Base-by-base conservation (phyloP, 148 eudicot genomes). In the Hydrangea macrophylla region DNA sequence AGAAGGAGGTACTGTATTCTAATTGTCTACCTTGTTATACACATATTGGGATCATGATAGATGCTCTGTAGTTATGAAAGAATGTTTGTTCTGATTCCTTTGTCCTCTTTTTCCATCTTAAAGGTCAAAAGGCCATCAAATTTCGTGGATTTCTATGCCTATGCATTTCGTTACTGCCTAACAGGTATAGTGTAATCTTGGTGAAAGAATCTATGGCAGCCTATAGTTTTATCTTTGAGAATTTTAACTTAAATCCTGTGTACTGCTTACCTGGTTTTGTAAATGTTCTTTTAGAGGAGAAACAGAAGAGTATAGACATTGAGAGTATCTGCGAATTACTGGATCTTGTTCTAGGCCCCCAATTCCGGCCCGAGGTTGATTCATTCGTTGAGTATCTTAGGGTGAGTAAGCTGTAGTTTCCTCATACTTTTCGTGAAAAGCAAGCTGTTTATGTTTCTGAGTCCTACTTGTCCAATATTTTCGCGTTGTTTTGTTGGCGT, bases 271-370 rank as follows among this genome's bases (percentile, higher is more conserved):
- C 24, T 53, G 36, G 20, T 51, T 51, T 70, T 26, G 42, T 69
- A 9, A 23, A 25, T 71, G 27, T 27, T 67, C 59, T 37, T 70
- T 57, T 75, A 93, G 98, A 93, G 86, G 98, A 93, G 75, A 93
- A 88, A 68, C 98, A 93, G 80, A 93, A 93, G 79, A 88, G 86
- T 80, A 80, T 93, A 54, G 98, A 93, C 71, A 93, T 90, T 64
- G 98, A 90, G 72, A 88, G 90, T 75, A 82, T 93, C 27, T 93
- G 98, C 79, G 82, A 86, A 66, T 78, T 93, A 63, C 78, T 93
- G 82, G 95, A 90, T 79, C 94, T 93, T 75, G 92, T 90, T 17
- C 62, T 93, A 39, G 96, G 98, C 22, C 67, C 88, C 7, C 81
- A 83, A 65, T 93, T 80, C 66, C 86, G 77, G 22, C 76, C 87